phyloP scores from a whole-genome alignment of 2,329 filamentous ascomycete species.

The Plenodomus lindquistii region DNA sequence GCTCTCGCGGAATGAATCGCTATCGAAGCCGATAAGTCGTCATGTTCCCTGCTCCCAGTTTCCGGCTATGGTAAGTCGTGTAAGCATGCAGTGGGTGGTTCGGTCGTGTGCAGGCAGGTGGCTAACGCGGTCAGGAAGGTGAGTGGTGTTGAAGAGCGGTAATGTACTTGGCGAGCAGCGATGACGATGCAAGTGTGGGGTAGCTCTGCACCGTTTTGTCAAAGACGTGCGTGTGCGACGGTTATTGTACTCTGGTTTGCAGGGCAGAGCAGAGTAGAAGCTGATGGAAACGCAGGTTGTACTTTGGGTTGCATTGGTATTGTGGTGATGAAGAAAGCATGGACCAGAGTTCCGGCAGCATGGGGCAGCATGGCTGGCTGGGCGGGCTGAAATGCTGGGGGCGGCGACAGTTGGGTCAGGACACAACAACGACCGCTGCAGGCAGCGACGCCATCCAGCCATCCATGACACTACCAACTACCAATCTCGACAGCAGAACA shows the following conservation, averaged over 20 bases:
- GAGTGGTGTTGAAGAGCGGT: slow-evolving; percentile 13
- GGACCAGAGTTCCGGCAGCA: no score
- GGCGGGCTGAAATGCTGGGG: no score
- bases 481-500: slow-evolving; percentile 15
- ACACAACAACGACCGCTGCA: slow-evolving; percentile 19
- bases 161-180: slow-evolving; percentile 25
- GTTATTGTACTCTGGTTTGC: not conserved
- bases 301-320: no score
- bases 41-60: slow-evolving; percentile 3
- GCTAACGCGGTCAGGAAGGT: slow-evolving; percentile 39
- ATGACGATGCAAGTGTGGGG: slow-evolving; percentile 26
- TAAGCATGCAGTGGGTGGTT: slow-evolving; percentile 17
- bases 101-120: slow-evolving; percentile 16
- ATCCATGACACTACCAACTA: slow-evolving; percentile 11
- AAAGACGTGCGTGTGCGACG: not conserved
- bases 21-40: slow-evolving; percentile 4
- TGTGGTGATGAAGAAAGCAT: no score
- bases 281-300: no score
- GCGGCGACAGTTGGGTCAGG: slow-evolving; percentile 13
- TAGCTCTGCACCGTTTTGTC: slow-evolving; percentile 1
- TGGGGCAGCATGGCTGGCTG: not conserved
- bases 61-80: not conserved
- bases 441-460: slow-evolving; percentile 5
- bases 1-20: slow-evolving; percentile 5
- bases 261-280: no score